Evolutionary conservation across 768 basidiomycete species (phyloP).

Genomic region (Mycena pura): DNA sequence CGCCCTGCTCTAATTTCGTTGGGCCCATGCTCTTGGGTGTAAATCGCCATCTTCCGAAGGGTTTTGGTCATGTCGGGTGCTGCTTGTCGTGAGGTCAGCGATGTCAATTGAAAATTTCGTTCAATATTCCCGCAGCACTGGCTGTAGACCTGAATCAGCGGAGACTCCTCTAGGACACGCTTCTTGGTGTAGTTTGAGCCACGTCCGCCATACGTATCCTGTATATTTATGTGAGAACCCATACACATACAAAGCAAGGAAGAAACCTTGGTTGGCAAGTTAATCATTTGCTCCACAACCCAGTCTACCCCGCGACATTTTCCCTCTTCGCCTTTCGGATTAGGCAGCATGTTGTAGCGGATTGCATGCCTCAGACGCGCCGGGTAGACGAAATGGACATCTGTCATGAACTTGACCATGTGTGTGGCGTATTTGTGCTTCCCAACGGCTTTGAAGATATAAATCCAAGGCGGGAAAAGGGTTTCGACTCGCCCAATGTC

Average conservation of each 20-base stretch:
- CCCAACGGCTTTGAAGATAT: conserved; percentile 34
- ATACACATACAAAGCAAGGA: background rate
- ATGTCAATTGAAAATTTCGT: conserved; percentile 32
- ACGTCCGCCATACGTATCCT: conserved; percentile 40
- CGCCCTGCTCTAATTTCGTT: conserved; percentile 22
- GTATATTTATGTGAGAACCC: background rate
- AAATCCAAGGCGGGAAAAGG: conserved; percentile 32
- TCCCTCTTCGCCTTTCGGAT: no score
- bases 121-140: conserved; percentile 30
- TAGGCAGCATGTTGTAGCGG: no score
- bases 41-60: conserved; percentile 25
- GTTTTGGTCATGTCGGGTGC: conserved; percentile 36
- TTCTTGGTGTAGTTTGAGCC: no score
- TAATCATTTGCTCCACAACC: conserved; percentile 45
- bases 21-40: conserved; percentile 23
- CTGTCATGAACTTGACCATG: no score
- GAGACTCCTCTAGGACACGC: conserved; percentile 42
- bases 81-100: conserved; percentile 33
- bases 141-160: conserved; percentile 41
- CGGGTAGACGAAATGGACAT: no score
- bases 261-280: conserved; percentile 50
- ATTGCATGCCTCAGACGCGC: no score
- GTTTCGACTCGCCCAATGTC: conserved; percentile 39
- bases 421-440: no score
- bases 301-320: conserved; percentile 49